A percentile compares a stretch with the other conserved stretches of the same genome.
Evolutionary conservation across 1,284 basidiomycete genomes (phyloP).

Genomic region (Rhodotorula sp.): DNA sequence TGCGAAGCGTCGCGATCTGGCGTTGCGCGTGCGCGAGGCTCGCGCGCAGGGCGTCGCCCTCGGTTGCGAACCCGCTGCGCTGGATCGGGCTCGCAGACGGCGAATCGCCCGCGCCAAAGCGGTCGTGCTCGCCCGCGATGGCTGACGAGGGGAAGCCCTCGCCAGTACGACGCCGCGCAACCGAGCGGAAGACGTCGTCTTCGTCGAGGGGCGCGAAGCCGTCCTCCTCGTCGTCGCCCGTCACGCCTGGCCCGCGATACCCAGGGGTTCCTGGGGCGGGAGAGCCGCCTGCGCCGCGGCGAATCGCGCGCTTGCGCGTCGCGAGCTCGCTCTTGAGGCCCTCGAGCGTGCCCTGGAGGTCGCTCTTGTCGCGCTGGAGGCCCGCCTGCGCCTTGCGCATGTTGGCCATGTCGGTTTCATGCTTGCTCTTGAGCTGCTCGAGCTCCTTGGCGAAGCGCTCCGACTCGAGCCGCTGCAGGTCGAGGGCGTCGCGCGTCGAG

Average conservation of each 20-base stretch:
- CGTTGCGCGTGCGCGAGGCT: constrained; percentile 73
- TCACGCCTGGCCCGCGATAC: constrained; percentile 41
- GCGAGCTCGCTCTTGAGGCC: constrained; percentile 72
- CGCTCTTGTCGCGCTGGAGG: constrained; percentile 85
- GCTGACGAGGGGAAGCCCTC: constrained; percentile 46
- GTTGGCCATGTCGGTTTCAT: constrained; percentile 87
- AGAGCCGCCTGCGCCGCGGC: constrained; percentile 24
- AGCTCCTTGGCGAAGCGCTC: constrained; percentile 69
- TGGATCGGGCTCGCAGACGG: constrained; percentile 51
- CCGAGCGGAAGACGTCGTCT: constrained; percentile 31
- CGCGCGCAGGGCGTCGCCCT: constrained; percentile 75
- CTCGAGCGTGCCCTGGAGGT: constrained; percentile 74
- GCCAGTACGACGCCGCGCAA: constrained; percentile 67
- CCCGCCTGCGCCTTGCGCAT: constrained; percentile 84
- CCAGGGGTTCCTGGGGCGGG: constrained; percentile 37
- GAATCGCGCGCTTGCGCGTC: constrained; percentile 50
- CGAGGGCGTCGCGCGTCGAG: constrained; percentile 71
- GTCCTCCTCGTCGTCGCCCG: constrained; percentile 59
- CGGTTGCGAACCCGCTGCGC: constrained; percentile 56
- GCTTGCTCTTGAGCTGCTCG: constrained; percentile 80
- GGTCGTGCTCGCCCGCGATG: constrained; percentile 50
- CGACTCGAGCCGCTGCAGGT: constrained; percentile 81
- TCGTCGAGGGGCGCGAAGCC: constrained; percentile 24
- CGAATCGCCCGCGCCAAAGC: constrained; percentile 48
- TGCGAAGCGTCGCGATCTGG: constrained; percentile 70